A percentile compares a stretch with the other conserved stretches of the same genome.
These are phyloP conservation scores for Eucalyptus sideroxylon DNA, from an alignment of 345 rosid species.

Conservation along the genomic window DNA sequence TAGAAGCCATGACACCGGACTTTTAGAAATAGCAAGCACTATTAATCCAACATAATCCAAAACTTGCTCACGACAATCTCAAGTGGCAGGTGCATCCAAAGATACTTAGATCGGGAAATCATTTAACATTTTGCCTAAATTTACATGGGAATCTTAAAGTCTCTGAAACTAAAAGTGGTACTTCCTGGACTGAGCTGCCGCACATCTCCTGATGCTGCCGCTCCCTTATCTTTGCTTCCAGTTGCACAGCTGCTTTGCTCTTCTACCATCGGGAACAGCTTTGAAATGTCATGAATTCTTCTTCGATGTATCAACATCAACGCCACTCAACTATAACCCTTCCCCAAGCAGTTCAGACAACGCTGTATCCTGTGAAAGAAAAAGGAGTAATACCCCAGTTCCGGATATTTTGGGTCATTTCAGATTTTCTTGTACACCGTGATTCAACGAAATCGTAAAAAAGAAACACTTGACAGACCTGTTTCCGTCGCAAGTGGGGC, in stretches of 20 bases:
- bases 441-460: not conserved
- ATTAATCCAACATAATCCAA: not conserved
- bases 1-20: not conserved
- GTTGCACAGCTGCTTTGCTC: not conserved
- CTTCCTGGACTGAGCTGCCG: not conserved
- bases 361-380: slow-evolving; percentile 49
- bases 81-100: not conserved
- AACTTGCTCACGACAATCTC: not conserved
- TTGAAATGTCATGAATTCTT: not conserved
- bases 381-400: not conserved
- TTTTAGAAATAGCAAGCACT: not conserved
- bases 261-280: not conserved
- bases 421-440: not conserved
- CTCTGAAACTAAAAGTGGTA: not conserved
- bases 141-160: not conserved
- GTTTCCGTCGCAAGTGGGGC: slow-evolving; percentile 93
- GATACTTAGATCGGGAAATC: not conserved
- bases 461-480: slow-evolving; percentile 22
- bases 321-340: slow-evolving; percentile 12
- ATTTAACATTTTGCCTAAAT: not conserved
- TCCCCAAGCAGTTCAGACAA: slow-evolving; percentile 75
- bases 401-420: not conserved
- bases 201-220: not conserved
- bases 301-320: not conserved
- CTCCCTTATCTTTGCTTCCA: not conserved